A percentile compares a stretch with the other conserved stretches of the same genome.
Conservation (phyloP, 2,329 filamentous ascomycete genomes). For the Teratosphaeriaceae sp. region DNA sequence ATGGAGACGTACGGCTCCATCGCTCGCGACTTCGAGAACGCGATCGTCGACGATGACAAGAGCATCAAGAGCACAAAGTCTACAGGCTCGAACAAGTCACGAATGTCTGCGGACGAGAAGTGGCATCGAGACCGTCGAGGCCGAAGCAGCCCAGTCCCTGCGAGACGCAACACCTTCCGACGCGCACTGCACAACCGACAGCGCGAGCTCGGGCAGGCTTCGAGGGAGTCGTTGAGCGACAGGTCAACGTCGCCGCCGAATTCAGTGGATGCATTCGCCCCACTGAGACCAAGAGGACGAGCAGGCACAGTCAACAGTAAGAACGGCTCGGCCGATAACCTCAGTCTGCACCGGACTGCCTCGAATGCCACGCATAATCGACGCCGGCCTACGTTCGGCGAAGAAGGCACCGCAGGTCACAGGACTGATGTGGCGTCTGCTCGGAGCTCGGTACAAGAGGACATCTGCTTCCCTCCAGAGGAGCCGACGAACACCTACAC, state of each 20-base stretch:
- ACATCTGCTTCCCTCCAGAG: slow-evolving; percentile 82
- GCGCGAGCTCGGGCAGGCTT: slow-evolving; percentile 13
- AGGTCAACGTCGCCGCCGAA: slow-evolving; percentile 84
- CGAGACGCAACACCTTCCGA: slow-evolving; percentile 39
- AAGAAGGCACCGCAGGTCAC: slow-evolving; percentile 51
- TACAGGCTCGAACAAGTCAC: slow-evolving; percentile 36
- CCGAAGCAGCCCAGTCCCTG: slow-evolving; percentile 30
- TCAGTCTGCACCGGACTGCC: slow-evolving; percentile 60
- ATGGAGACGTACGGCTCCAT: slow-evolving; percentile 37
- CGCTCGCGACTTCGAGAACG: slow-evolving; percentile 79
- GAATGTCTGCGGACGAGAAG: slow-evolving; percentile 29
- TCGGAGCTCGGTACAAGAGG: slow-evolving; percentile 70
- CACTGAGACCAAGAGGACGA: slow-evolving; percentile 77
- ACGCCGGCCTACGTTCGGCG: slow-evolving; percentile 54
- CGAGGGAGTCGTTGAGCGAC: slow-evolving; percentile 39
- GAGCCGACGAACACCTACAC: slow-evolving; percentile 74
- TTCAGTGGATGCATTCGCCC: slow-evolving; percentile 97
- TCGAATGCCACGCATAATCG: slow-evolving; percentile 59
- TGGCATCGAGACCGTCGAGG: slow-evolving; percentile 26
- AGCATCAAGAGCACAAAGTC: slow-evolving; percentile 45
- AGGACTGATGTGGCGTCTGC: slow-evolving; percentile 55
- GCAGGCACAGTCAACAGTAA: slow-evolving; percentile 59
- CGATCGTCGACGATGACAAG: slow-evolving; percentile 76
- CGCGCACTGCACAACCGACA: slow-evolving; percentile 26
- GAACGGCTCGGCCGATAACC: slow-evolving; percentile 47